Evolutionary conservation across 108 stramenopile genomes (phyloP), one percentile per base, ranked within the genome.

Genomic region (Fragilariopsis cylindrus): DNA sequence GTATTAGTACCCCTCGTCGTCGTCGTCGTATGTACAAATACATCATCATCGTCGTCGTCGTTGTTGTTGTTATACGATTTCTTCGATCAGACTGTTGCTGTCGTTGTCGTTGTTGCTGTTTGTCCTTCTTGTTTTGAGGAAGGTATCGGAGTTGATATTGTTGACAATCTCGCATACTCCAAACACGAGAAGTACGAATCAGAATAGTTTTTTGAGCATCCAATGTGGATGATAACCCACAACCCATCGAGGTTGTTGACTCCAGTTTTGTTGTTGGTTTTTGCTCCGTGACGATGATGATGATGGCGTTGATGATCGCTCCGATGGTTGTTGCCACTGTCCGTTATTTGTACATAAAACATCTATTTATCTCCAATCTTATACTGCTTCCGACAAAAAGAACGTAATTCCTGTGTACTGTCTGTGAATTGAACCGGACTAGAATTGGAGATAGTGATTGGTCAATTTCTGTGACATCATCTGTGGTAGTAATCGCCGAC

Each of bases 361-460:
- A 16, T 81, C 73, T 7, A 93, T 57, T 53, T 71, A 75, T 90
- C 87, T 5, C 92, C 92, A 15, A 89, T 42, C 66, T 93, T 93
- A 75, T 78, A 90, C 48, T 68, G 60, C 40, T 86, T 78, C 15
- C 87, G 80, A 65, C 80, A 84, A 45, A 81, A 83, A 9, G 88
- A 86, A 58, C 92, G 76, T 15, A 89, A 66, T 53, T 82, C 72
- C 30, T 65, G 75, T 42, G 74, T 57, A 3, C 49, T 53, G 46
- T 81, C 64, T 45, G 65, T 60, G 46, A 81, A 78, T 62, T 85
- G 83, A 3, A 85, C 9, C 79, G 71, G 3, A 81, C 84, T 49
- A 86, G 47, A 56, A 78, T 16, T 8, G 66, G 62, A 8, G 78
- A 71, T 57, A 60, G 7, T 53, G 69, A 11, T 12, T 55, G 48